Conservation (phyloP, 192 early-diverging fungal species). For the Entomortierella lignicola region DNA sequence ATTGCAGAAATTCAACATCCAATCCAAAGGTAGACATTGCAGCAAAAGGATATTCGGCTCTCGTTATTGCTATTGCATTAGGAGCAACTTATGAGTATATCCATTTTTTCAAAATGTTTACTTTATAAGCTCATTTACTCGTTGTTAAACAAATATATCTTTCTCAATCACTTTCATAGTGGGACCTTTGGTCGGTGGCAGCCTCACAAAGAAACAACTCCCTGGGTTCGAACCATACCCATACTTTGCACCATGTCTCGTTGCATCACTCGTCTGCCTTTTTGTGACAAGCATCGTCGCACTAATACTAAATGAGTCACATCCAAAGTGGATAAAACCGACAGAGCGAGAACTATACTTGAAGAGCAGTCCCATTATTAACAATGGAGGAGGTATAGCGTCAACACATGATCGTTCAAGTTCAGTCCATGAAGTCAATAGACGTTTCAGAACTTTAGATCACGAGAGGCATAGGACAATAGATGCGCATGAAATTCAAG, state of each 20-base stretch:
- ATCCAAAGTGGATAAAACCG: constrained; percentile 29
- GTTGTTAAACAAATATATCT: too few relatives aligned
- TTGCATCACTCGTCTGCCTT: constrained; percentile 12
- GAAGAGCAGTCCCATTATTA: background rate
- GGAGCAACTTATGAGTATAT: constrained; percentile 19
- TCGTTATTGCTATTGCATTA: constrained; percentile 32
- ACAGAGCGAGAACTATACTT: background rate
- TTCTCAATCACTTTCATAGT: constrained; percentile 10
- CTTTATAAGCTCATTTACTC: too few relatives aligned
- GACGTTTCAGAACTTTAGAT: too few relatives aligned
- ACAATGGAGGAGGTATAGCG: too few relatives aligned
- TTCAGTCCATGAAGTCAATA: too few relatives aligned
- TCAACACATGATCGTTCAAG: too few relatives aligned
- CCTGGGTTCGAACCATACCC: constrained; percentile 15
- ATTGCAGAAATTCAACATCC: background rate
- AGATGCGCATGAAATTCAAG: too few relatives aligned
- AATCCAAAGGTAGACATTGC: constrained; percentile 11
- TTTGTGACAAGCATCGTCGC: constrained; percentile 10
- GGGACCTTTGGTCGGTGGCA: constrained; percentile 22
- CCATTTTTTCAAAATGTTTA: background rate
- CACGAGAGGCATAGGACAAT: too few relatives aligned
- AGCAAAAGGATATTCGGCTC: constrained; percentile 20
- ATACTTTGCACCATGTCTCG: constrained; percentile 33
- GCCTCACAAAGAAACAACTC: constrained; percentile 13
- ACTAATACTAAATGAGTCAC: constrained; percentile 18